These are phyloP conservation scores for Glycyrrhiza uralensis DNA, from an alignment of 306 rosid genomes.

Conservation along the genomic window DNA sequence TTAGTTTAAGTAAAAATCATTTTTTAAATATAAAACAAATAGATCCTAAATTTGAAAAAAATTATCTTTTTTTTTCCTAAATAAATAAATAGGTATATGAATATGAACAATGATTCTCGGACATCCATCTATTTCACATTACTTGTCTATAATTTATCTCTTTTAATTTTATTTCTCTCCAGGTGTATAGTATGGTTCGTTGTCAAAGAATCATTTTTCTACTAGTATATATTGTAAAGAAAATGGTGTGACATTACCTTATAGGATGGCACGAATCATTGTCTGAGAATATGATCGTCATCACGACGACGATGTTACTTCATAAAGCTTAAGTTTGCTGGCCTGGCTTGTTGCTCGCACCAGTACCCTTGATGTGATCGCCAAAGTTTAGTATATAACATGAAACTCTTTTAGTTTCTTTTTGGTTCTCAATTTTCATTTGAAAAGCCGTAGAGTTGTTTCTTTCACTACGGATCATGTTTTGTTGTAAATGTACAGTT, in stretches of 20 bases:
- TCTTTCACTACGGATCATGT: conserved; percentile 19
- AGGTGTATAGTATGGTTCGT: too few species aligned
- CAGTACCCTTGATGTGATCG: conserved; percentile 19
- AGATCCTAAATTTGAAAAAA: too few species aligned
- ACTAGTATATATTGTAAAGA: background rate
- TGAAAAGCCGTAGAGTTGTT: background rate
- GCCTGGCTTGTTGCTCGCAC: background rate
- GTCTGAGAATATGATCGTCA: conserved; percentile 29
- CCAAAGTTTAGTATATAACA: background rate
- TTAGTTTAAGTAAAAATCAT: too few species aligned
- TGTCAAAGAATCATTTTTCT: too few species aligned
- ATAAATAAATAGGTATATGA: background rate
- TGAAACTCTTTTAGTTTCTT: background rate
- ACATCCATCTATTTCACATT: too few species aligned
- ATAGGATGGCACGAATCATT: conserved; percentile 20
- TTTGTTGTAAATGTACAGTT: too few species aligned
- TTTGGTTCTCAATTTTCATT: background rate
- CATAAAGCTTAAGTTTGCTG: conserved; percentile 12
- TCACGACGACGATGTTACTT: conserved; percentile 27
- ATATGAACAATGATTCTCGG: too few species aligned
- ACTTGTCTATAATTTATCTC: too few species aligned
- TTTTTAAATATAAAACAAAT: too few species aligned
- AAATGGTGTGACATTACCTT: background rate
- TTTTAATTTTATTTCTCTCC: too few species aligned
- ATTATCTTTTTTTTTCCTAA: too few species aligned